Conservation (phyloP, 805 yeast species). For the Kluyveromyces wickerhamii region DNA sequence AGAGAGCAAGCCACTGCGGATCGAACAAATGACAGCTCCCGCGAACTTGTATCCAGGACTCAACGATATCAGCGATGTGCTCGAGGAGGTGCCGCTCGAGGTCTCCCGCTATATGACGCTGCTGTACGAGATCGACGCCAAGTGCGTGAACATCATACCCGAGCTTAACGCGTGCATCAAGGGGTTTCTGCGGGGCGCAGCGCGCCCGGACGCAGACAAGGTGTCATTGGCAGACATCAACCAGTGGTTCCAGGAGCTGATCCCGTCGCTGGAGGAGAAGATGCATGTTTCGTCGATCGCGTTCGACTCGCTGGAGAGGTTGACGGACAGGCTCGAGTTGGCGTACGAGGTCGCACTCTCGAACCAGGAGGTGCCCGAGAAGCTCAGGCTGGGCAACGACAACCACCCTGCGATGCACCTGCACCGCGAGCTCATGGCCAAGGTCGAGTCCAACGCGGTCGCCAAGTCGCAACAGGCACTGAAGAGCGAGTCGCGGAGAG, state of each 20-base stretch:
- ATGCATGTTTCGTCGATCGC: slow-evolving; percentile 96
- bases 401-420: slow-evolving; percentile 82
- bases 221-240: slow-evolving; percentile 33
- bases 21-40: slow-evolving; percentile 24
- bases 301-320: slow-evolving; percentile 62
- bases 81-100: slow-evolving; percentile 84
- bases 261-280: slow-evolving; percentile 92
- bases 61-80: slow-evolving; percentile 84
- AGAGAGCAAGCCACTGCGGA: too few relatives aligned
- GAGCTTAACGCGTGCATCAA: slow-evolving; percentile 38
- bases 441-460: slow-evolving; percentile 18
- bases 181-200: slow-evolving; percentile 13
- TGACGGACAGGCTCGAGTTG: slow-evolving; percentile 65
- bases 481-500: slow-evolving; percentile 80
- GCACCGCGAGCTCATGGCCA: slow-evolving; percentile 31
- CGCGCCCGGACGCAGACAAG: slow-evolving; percentile 9
- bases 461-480: slow-evolving; percentile 59
- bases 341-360: slow-evolving; percentile 68
- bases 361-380: slow-evolving; percentile 71
- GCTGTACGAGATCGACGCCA: slow-evolving; percentile 90
- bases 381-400: slow-evolving; percentile 65
- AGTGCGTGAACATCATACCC: slow-evolving; percentile 72
- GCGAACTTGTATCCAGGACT: slow-evolving; percentile 69
- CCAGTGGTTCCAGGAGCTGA: slow-evolving; percentile 48
- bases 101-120: slow-evolving; percentile 78